Conservation (phyloP, 1,284 basidiomycete genomes). For the Termitomyces sp. region DNA sequence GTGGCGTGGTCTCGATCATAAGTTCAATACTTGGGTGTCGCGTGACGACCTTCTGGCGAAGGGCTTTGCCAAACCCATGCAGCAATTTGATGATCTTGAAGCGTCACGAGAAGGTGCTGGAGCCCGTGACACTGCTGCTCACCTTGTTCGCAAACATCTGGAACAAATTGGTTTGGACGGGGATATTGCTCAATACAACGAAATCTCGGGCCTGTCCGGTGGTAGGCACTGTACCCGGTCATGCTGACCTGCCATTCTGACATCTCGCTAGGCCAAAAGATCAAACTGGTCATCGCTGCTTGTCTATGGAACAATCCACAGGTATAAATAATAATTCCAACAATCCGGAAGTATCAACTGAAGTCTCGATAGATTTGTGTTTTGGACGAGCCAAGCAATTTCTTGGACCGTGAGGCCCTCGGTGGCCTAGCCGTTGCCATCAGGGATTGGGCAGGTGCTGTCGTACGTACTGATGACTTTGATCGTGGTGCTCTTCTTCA, state of each 20-base stretch:
- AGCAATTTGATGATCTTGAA: slow-evolving; percentile 97
- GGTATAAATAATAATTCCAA: slow-evolving; percentile 34
- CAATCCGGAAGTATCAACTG: not conserved
- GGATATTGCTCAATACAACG: slow-evolving; percentile 96
- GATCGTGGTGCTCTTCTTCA: slow-evolving; percentile 6
- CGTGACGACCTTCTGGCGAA: slow-evolving; percentile 86
- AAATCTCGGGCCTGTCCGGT: slow-evolving; percentile 86
- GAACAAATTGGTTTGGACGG: slow-evolving; percentile 96
- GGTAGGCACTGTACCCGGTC: slow-evolving; percentile 39
- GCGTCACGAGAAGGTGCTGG: slow-evolving; percentile 92
- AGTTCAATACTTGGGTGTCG: slow-evolving; percentile 90
- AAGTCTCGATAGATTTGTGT: slow-evolving; percentile 52
- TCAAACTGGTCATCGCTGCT: slow-evolving; percentile 94
- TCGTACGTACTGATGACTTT: slow-evolving; percentile 47
- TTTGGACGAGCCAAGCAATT: slow-evolving; percentile 96
- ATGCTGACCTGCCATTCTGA: slow-evolving; percentile 8
- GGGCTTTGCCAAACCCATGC: slow-evolving; percentile 88
- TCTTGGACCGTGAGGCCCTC: slow-evolving; percentile 86
- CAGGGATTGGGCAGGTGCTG: slow-evolving; percentile 93
- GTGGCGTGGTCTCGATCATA: slow-evolving; percentile 92
- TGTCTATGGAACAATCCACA: slow-evolving; percentile 95
- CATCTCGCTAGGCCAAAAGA: slow-evolving; percentile 69
- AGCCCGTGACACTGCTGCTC: slow-evolving; percentile 74
- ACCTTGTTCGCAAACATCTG: slow-evolving; percentile 82
- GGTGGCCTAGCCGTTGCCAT: slow-evolving; percentile 96